Conservation (phyloP, 257 asterid species). For the Primulina huaijiensis region DNA sequence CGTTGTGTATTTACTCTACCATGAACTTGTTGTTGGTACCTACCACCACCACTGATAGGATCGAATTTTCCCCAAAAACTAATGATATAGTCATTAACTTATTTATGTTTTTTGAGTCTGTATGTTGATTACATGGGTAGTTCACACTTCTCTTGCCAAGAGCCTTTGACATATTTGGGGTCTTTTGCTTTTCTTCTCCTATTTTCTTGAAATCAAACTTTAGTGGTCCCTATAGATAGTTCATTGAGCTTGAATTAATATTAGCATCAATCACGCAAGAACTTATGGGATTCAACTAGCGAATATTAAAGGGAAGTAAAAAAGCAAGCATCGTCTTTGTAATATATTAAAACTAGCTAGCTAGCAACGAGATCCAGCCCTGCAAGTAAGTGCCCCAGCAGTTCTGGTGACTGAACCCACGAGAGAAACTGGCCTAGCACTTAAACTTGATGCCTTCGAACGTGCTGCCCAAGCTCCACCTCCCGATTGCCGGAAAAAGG, state of each 20-base stretch:
- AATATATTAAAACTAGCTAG: not conserved
- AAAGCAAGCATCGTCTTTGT: not conserved
- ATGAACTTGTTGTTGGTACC: not conserved
- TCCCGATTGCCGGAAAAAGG: conserved; percentile 66
- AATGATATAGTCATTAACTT: too few species aligned
- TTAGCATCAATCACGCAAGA: conserved; percentile 38
- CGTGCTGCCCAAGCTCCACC: conserved; percentile 53
- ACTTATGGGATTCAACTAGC: not conserved
- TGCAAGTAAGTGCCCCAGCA: conserved; percentile 66
- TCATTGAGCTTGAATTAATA: conserved; percentile 7
- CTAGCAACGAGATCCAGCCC: conserved; percentile 60
- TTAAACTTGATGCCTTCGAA: conserved; percentile 73
- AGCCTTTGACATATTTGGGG: not conserved
- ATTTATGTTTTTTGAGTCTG: not conserved
- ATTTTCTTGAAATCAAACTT: not conserved
- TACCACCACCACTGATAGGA: too few species aligned
- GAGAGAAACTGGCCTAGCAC: conserved; percentile 67
- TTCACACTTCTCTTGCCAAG: not conserved
- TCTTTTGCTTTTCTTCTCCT: not conserved
- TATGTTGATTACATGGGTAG: not conserved
- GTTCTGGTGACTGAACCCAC: conserved; percentile 54
- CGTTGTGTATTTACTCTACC: too few species aligned
- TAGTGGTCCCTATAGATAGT: not conserved
- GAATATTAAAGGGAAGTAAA: too few species aligned
- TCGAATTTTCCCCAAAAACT: too few species aligned